Percentiles rank a stretch among this genome's conserved stretches.
Conservation (phyloP, 2,329 filamentous ascomycete genomes). For the Cordyceps fumosorosea region DNA sequence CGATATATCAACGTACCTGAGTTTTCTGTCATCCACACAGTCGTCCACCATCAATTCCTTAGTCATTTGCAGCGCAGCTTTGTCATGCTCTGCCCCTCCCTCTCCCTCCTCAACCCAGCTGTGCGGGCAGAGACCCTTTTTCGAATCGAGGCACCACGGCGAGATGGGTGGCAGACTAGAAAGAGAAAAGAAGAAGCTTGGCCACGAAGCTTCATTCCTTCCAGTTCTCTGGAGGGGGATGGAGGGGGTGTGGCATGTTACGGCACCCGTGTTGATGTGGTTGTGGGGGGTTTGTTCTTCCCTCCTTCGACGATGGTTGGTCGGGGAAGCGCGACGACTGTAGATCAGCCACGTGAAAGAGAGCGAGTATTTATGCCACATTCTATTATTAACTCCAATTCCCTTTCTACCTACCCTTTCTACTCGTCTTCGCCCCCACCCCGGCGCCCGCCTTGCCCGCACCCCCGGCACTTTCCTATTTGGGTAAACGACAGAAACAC, state of each 20-base stretch:
- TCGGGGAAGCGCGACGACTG: background rate
- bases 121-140: background rate
- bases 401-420: background rate
- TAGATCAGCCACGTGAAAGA: constrained; percentile 2
- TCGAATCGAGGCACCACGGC: background rate
- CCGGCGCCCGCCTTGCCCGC: background rate
- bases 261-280: background rate
- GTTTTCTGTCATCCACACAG: background rate
- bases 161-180: background rate
- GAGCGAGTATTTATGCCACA: constrained; percentile 6
- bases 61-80: background rate
- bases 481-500: constrained; percentile 1
- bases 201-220: background rate
- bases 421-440: constrained; percentile 1
- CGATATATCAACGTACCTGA: background rate
- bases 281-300: background rate
- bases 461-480: constrained; percentile 1
- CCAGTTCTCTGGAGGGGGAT: background rate
- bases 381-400: background rate
- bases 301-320: background rate
- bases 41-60: background rate
- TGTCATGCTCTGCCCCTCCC: background rate
- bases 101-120: background rate
- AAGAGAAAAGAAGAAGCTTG: background rate
- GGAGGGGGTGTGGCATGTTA: background rate